phyloP scores from a whole-genome alignment of 768 basidiomycete genomes.

The Mycena metata region DNA sequence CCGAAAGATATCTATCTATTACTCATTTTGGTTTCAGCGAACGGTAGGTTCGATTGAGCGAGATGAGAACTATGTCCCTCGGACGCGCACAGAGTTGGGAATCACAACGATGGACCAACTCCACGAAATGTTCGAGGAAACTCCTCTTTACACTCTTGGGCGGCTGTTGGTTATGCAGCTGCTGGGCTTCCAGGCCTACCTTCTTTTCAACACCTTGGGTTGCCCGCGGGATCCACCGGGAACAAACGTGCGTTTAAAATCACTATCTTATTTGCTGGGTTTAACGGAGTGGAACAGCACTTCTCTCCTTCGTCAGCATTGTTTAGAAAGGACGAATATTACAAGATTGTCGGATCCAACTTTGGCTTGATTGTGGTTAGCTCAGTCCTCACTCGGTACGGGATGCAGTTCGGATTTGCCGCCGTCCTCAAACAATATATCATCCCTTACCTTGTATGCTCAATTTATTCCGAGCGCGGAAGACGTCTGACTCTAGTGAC shows the following conservation, averaged over 20 bases:
- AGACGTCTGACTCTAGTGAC: background rate
- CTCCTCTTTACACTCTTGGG: constrained; percentile 55
- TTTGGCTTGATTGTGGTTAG: background rate
- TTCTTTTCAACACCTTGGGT: constrained; percentile 45
- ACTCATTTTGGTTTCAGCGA: background rate
- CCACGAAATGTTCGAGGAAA: constrained; percentile 63
- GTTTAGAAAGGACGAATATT: constrained; percentile 14
- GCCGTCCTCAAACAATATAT: constrained; percentile 16
- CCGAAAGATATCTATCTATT: constrained; percentile 41
- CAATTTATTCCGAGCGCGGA: background rate
- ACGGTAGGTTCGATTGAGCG: constrained; percentile 68
- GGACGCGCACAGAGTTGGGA: constrained; percentile 41
- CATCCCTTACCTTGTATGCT: constrained; percentile 46
- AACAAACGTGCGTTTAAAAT: background rate
- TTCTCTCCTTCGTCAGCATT: constrained; percentile 15
- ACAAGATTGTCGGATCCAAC: constrained; percentile 8
- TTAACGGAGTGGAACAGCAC: constrained; percentile 25
- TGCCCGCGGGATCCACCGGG: constrained; percentile 17
- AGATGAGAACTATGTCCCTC: constrained; percentile 79
- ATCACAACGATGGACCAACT: background rate
- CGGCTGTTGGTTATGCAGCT: background rate
- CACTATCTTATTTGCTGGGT: background rate
- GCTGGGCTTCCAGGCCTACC: constrained; percentile 3
- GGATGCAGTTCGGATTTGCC: background rate
- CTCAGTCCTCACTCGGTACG: background rate